These are phyloP conservation scores for Candida endomychidarum DNA, from an alignment of 805 yeast genomes.

Conservation along the genomic window DNA sequence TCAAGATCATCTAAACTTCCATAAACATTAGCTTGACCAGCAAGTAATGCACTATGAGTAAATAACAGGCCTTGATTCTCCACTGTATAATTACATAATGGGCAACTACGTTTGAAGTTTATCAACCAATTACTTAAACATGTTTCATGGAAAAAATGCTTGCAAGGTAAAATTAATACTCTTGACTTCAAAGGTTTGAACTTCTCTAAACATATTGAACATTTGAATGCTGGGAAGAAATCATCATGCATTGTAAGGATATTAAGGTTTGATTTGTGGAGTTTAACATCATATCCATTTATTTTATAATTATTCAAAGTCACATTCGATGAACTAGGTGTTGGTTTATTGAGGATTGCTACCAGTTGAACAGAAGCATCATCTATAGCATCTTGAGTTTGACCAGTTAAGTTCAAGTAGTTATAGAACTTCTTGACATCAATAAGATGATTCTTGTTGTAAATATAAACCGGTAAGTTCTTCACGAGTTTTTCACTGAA, in stretches of 20 bases:
- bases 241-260: conserved; percentile 30
- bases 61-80: conserved; percentile 7
- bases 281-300: conserved; percentile 40
- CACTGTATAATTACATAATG: conserved; percentile 49
- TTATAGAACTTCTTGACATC: conserved; percentile 23
- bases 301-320: conserved; percentile 29
- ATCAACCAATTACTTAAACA: conserved; percentile 64
- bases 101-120: conserved; percentile 53
- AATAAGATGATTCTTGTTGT: conserved; percentile 35
- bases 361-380: neutral
- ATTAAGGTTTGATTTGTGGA: conserved; percentile 18
- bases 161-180: conserved; percentile 56
- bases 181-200: conserved; percentile 46
- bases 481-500: conserved; percentile 34
- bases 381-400: conserved; percentile 17
- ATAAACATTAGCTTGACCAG: conserved; percentile 18
- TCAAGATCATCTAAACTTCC: conserved; percentile 23
- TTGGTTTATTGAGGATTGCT: conserved; percentile 4
- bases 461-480: conserved; percentile 39
- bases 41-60: conserved; percentile 15
- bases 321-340: conserved; percentile 9
- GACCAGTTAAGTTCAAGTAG: conserved; percentile 34
- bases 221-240: conserved; percentile 48
- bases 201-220: conserved; percentile 60
- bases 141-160: conserved; percentile 58